A percentile compares a stretch with the other conserved stretches of the same genome.
Evolutionary conservation across 108 stramenopile genomes (phyloP).

Genomic region (Fragilariopsis cylindrus): DNA sequence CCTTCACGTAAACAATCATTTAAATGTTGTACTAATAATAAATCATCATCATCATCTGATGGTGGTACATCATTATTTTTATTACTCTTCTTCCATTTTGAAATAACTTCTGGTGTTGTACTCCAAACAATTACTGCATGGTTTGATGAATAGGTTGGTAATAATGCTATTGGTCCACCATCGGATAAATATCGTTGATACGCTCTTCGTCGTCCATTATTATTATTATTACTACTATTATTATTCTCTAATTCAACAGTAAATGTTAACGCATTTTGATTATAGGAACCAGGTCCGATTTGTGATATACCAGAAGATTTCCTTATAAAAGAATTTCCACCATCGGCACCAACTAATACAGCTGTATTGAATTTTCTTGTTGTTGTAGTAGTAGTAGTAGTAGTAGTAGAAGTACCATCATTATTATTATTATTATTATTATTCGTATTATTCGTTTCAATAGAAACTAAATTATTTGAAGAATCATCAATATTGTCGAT

Average conservation of each 20-base stretch:
- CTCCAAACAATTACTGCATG: conserved; percentile 90
- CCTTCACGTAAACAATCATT: conserved; percentile 68
- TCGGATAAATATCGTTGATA: conserved; percentile 76
- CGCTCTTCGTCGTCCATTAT: conserved; percentile 50
- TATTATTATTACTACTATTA: conserved; percentile 18
- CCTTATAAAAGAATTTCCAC: conserved; percentile 75
- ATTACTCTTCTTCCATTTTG: conserved; percentile 32
- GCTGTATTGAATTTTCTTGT: conserved; percentile 22
- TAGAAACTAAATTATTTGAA: conserved; percentile 22
- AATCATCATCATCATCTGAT: conserved; percentile 20
- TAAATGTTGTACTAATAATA: conserved; percentile 36
- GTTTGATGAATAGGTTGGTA: conserved; percentile 66
- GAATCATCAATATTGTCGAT: not conserved
- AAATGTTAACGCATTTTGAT: conserved; percentile 74
- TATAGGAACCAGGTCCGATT: conserved; percentile 51
- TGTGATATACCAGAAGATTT: conserved; percentile 39
- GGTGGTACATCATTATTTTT: conserved; percentile 1
- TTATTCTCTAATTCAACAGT: conserved; percentile 57
- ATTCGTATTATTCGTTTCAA: conserved; percentile 7
- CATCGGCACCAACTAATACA: conserved; percentile 80
- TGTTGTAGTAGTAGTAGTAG: not conserved
- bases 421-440: too few relatives aligned
- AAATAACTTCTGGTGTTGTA: conserved; percentile 57
- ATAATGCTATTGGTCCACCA: conserved; percentile 73
- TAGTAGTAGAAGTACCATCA: too few relatives aligned